Base-by-base conservation (phyloP, 805 yeast species). In the Teunomyces kruisii region DNA sequence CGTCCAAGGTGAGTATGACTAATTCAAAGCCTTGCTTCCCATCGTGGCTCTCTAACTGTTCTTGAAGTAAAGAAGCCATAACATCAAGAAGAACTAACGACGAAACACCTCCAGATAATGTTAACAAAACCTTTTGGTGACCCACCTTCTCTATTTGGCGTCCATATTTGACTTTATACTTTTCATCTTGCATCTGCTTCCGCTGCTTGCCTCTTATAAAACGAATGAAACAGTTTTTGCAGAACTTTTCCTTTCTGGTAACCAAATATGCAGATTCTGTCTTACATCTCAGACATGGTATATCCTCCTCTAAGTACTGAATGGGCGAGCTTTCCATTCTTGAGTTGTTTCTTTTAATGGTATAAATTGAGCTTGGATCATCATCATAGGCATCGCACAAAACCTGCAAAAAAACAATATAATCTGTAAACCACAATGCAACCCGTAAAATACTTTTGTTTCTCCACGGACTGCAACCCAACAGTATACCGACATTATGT, bases 201-300 rank as follows among this genome's bases (percentile, higher is more conserved):
- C 96, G 74, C 63, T 88, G 90, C 61, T 91, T 91, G 17, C 88
- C 83, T 46, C 84, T 75, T 30, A 91, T 72, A 59, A 88, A 91
- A 47, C 82, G 75, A 15, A 77, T 58, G 54, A 88, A 92, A 62
- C 98, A 91, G 22, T 47, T 46, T 47, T 69, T 64, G 64, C 95
- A 87, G 47, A 84, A 84, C 13, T 67, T 58, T 56, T 86, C 92
- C 49, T 82, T 82, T 41, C 95, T 64, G 2, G 88, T 74, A 1
- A 69, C 54, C 3, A 80, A 59, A 4, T 67, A 70, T 0, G 83
- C 73, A 0, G 51, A 53, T 6, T 61, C 70, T 1, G 49, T 54
- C 41, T 75, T 72, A 61, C 89, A 84, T 42, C 87, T 61, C 53
- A 67, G 72, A 54, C 85, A 82, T 2, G 37, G 37, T 9, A 36